A percentile compares a stretch with the other conserved stretches of the same genome.
Conservation (phyloP, 2,329 filamentous ascomycete species). For the Podosphaera fusca region DNA sequence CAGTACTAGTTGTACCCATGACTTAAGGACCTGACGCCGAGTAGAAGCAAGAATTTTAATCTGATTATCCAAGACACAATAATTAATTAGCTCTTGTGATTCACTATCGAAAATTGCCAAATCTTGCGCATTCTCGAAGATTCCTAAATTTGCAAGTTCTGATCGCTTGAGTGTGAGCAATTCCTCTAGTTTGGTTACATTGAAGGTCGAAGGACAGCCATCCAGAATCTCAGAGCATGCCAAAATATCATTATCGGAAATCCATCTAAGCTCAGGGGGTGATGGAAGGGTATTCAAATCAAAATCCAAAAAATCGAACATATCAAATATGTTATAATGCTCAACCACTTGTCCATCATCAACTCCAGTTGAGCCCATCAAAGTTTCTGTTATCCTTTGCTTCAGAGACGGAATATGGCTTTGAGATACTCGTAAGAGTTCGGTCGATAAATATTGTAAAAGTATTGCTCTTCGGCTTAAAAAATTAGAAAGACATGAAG, state of each 20-base stretch:
- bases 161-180: conserved; percentile 47
- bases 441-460: conserved; percentile 66
- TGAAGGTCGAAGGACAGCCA: conserved; percentile 35
- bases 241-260: conserved; percentile 43
- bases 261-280: conserved; percentile 32
- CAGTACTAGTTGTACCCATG: conserved; percentile 68
- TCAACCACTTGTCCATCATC: conserved; percentile 39
- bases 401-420: conserved; percentile 47
- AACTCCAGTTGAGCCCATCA: conserved; percentile 54
- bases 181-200: conserved; percentile 48
- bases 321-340: conserved; percentile 64
- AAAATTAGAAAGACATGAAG: conserved; percentile 31
- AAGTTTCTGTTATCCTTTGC: conserved; percentile 41
- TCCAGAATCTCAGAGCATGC: conserved; percentile 37
- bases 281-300: conserved; percentile 24
- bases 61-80: conserved; percentile 39
- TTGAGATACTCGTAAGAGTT: conserved; percentile 57
- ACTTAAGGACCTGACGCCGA: conserved; percentile 45
- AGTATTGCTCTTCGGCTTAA: conserved; percentile 53
- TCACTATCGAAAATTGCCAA: conserved; percentile 30
- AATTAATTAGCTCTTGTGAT: conserved; percentile 34
- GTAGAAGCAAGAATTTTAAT: conserved; percentile 26
- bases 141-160: conserved; percentile 29
- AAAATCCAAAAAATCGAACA: conserved; percentile 73
- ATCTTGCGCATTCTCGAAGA: conserved; percentile 27